Percentiles rank a stretch among this genome's conserved stretches.
These are phyloP conservation scores for Carnegiea gigantea DNA, from an alignment of 179 eudicot genomes.

Conservation along the genomic window DNA sequence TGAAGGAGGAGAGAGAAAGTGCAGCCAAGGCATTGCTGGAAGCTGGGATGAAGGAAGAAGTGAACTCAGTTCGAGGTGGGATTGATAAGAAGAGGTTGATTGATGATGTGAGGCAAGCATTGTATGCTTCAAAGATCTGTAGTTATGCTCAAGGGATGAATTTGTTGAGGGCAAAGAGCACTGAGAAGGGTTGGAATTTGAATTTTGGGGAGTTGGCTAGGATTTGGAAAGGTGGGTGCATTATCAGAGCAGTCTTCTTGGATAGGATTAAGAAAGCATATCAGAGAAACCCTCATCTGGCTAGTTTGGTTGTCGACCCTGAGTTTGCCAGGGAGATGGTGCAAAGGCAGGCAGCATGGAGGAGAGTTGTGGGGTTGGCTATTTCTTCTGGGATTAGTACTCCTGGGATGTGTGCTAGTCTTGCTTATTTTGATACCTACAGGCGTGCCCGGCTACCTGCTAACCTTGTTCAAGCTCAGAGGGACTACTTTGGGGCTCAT, in stretches of 20 bases:
- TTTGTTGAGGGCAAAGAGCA: slow-evolving; percentile 41
- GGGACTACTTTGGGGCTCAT: slow-evolving; percentile 55
- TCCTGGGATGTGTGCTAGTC: slow-evolving; percentile 52
- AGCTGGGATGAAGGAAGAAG: slow-evolving; percentile 47
- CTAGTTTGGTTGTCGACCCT: slow-evolving; percentile 45
- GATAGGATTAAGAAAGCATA: slow-evolving; percentile 47
- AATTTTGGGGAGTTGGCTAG: slow-evolving; percentile 48
- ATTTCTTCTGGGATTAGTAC: slow-evolving; percentile 46
- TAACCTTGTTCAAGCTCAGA: slow-evolving; percentile 51
- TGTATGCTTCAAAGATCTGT: slow-evolving; percentile 48
- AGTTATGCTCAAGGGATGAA: slow-evolving; percentile 55
- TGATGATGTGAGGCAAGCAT: slow-evolving; percentile 50
- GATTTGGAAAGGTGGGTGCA: slow-evolving; percentile 55
- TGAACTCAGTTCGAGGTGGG: slow-evolving; percentile 26
- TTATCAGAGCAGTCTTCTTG: slow-evolving; percentile 48
- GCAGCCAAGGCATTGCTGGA: slow-evolving; percentile 40
- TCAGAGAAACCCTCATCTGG: slow-evolving; percentile 39
- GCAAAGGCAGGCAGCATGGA: slow-evolving; percentile 50
- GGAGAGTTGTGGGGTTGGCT: slow-evolving; percentile 45
- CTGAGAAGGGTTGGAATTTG: slow-evolving; percentile 39
- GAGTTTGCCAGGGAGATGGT: slow-evolving; percentile 52
- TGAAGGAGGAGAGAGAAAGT: slow-evolving; percentile 49
- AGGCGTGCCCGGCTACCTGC: slow-evolving; percentile 46
- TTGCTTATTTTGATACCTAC: slow-evolving; percentile 46
- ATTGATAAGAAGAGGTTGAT: slow-evolving; percentile 44